Base-by-base conservation (phyloP, 306 rosid species). In the Macrotyloma uniflorum region DNA sequence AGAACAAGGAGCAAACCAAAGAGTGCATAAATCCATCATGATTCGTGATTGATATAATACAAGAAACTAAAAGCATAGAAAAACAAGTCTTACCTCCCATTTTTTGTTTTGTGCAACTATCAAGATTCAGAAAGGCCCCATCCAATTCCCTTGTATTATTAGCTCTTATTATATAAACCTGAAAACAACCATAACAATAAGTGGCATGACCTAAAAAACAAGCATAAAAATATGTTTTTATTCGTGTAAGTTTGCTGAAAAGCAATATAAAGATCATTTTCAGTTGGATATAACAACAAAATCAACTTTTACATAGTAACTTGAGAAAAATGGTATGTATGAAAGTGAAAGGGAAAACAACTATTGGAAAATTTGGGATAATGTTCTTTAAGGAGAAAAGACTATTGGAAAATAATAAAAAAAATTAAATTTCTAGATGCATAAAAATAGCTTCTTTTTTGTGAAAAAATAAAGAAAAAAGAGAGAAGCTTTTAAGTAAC, bases 161-260 rank as follows among this genome's bases (percentile, higher is more conserved):
- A 47, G 91, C 85, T 83, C 91, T 86, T 70, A 82, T 79, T 61
- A 94, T 83, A 74, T 83, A 86, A 78, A 90, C 94, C 98, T 94
- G 79, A 80, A 75, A 70, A 26, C 16, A 70, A 76, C 32, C 57
- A 63, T 4, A 63, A 11, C 1, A 67, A 8, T 42, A 38, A 38
- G 28, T 68, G 19, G 36, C n/a, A 40, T 61, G 51, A 74, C 54
- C 8, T 47, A 14, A 47, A 47, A 8, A 49, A n/a, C 15, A 49
- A 49, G 8, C 22, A n/a, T 49, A 49, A 49, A 38, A 9, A 38
- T 38, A 38, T 2, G 16, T 42, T 42, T 12, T 33, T 6, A 8
- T 33, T 33, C 12, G 15, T 12, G 13, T 42, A 42, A 3, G 46
- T 40, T 36, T 40, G 43, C 13, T 38, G 43, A 38, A 38, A 38